Evolutionary conservation across 805 yeast species (phyloP), one percentile per base, ranked within the genome.

Genomic region (Schwanniomyces sp.): DNA sequence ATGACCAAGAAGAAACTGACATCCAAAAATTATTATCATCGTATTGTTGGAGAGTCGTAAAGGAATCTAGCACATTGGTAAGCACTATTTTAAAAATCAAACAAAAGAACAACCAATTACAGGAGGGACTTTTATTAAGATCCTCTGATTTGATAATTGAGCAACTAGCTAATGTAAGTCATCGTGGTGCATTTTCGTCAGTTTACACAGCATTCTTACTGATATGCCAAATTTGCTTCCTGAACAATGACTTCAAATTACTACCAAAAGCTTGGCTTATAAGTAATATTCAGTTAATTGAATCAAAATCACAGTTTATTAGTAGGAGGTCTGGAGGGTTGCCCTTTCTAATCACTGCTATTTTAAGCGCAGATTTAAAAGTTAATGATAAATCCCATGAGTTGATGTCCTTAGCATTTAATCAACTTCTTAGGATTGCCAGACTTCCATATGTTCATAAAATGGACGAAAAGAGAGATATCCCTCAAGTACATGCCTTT

Each of bases 401-500:
- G 5, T 60, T 84, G 21, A 63, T 87, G 40, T 62, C 66, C 4
- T 48, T 59, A 7, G 79, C 95, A 0, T 79, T 89, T 54, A 65
- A 69, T 0, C 58, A 67, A 34, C 67, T 92, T 9, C 52, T 82
- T 11, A 61, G 59, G 11, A 78, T 91, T 28, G 91, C 95, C 0
- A 53, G 67, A 7, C 47, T 61, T 6, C 83, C 86, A 0, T 71
- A 79, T 4, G 65, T 62, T 11, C 72, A 70, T 26, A 65, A 72
- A 34, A 79, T 74, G 10, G 83, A 75, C 37, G 62, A 57, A 37
- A 84, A 79, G 47, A 75, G 81, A 51, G 96, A 88, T 58, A 72
- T 91, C 12, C 94, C 98, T 0, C 97, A 91, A 59, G 96, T 92
- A 0, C 96, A 92, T 67, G 97, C 97, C 0, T 83, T 89, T 60